Evolutionary conservation across 2,329 filamentous ascomycete species (phyloP), one percentile per base, ranked within the genome.

Genomic region (Stachybotrys chartarum): DNA sequence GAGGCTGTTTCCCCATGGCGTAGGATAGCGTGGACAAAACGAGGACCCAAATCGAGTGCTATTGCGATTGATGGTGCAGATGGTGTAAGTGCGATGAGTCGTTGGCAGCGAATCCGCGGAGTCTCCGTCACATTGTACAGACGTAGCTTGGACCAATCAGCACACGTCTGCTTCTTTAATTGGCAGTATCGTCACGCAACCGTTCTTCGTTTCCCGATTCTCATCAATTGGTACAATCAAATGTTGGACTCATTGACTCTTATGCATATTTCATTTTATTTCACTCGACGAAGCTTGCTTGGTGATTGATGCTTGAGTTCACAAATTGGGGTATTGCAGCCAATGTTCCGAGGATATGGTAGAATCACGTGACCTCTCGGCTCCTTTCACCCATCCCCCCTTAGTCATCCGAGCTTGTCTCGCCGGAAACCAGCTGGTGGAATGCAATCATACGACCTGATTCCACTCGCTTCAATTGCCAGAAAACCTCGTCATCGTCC

Each of bases 1-100:
- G 67, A 54, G 67, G 63, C 59, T 70, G 66, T 31, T 66, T 64
- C 39, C 64, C 67, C 67, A 70, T 70, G 35, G 14, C 14, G 35
- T 14, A 42, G 14, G 35, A 10, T 14, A 42, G 10, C 24, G 24
- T 24, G 24, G 4, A 24, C 24, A 24, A 24, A 24, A 24, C 4
- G 24, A 24, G 24, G 24, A 24, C 24, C 24, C 24, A 24, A 24
- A 24, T 24, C 24, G 24, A 24, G 4, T 24, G 24, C 24, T 24
- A 24, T 24, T 24, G 24, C 4, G 24, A 24, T 24, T 24, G 24
- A 24, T 24, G 24, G 24, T 10, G 3, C 14, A 42, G 35, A 42
- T 14, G 14, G 35, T 42, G 35, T 42, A 42, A 42, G 35, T 42
- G 35, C 8, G 35, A 42, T 42, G 35, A 14, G 35, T 14, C 35